Evolutionary conservation across 306 rosid species (phyloP).

Genomic region (Cicer yamashitae): DNA sequence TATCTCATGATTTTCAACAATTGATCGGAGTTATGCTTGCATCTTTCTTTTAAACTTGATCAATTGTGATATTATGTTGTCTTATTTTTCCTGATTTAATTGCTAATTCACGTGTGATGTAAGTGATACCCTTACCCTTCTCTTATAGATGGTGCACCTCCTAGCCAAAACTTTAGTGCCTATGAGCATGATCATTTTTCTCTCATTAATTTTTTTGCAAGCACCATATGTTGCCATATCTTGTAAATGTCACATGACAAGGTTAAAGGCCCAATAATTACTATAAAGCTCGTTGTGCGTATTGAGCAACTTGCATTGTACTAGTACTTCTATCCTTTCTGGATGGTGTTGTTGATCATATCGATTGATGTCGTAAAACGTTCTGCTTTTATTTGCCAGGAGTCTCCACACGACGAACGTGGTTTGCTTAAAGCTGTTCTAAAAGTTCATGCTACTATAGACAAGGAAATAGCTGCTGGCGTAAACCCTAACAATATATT

Average conservation of each 20-base stretch:
- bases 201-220: not conserved
- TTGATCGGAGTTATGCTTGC: not conserved
- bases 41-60: conserved; percentile 9
- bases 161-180: conserved; percentile 1
- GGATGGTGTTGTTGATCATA: conserved; percentile 32
- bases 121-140: not conserved
- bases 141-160: conserved; percentile 20
- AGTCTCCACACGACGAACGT: conserved; percentile 73
- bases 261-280: conserved; percentile 12
- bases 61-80: not conserved
- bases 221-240: not conserved
- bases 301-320: conserved; percentile 28
- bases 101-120: not conserved
- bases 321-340: conserved; percentile 26
- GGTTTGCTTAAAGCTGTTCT: conserved; percentile 75
- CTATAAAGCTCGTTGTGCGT: conserved; percentile 18
- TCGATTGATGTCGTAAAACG: conserved; percentile 3
- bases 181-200: conserved; percentile 33
- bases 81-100: not conserved
- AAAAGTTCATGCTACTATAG: conserved; percentile 79
- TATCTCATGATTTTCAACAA: conserved; percentile 1
- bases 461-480: conserved; percentile 85
- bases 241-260: not conserved
- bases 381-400: conserved; percentile 52
- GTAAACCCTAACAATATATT: conserved; percentile 75